Percentiles rank a stretch among this genome's conserved stretches.
Conservation (phyloP, 805 yeast genomes). For the Priceomyces castillae region DNA sequence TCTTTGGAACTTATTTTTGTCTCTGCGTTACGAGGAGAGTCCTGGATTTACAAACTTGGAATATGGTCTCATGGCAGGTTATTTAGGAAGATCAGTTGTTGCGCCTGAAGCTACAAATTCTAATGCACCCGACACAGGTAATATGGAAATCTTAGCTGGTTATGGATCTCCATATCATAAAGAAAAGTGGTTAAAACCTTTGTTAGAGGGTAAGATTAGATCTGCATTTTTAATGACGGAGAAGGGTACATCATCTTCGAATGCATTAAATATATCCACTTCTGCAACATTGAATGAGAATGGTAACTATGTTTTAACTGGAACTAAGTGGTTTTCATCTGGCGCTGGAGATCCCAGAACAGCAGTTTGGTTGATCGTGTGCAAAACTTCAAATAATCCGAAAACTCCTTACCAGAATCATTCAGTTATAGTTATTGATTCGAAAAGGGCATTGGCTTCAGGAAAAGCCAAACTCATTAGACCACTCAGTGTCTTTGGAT, state of each 20-base stretch:
- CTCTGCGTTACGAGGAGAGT: constrained; percentile 47
- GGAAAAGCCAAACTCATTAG: constrained; percentile 49
- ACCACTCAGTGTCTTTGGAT: constrained; percentile 55
- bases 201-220: constrained; percentile 53
- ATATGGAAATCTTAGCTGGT: constrained; percentile 50
- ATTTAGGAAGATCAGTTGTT: constrained; percentile 51
- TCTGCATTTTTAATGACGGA: constrained; percentile 68
- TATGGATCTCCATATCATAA: constrained; percentile 38
- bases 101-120: constrained; percentile 63
- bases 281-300: constrained; percentile 35
- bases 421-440: constrained; percentile 54
- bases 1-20: constrained; percentile 60
- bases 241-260: constrained; percentile 56
- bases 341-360: constrained; percentile 70
- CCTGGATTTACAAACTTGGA: constrained; percentile 61
- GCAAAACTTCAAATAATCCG: constrained; percentile 38
- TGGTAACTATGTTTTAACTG: constrained; percentile 53
- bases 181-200: constrained; percentile 49
- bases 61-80: constrained; percentile 63
- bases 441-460: constrained; percentile 45
- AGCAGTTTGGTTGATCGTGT: constrained; percentile 52
- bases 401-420: constrained; percentile 47
- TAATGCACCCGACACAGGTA: constrained; percentile 65
- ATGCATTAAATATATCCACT: constrained; percentile 56
- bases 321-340: constrained; percentile 69